Conservation (phyloP, 768 basidiomycete species). For the Tulasnella sp. region DNA sequence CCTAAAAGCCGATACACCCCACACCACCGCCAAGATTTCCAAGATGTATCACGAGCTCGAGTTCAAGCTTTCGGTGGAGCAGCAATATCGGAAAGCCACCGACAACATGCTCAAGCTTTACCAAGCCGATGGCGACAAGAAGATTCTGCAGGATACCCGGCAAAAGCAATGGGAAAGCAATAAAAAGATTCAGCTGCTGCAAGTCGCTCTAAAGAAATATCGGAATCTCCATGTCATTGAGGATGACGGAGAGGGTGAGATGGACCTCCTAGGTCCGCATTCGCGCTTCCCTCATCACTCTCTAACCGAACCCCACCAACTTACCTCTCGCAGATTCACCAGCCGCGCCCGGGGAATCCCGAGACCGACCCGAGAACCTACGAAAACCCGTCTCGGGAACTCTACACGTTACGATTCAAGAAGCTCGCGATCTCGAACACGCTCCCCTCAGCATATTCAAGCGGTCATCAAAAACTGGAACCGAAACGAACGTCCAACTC, state of each 20-base stretch:
- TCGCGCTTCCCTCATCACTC: background rate
- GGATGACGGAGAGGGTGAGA: slow-evolving; percentile 63
- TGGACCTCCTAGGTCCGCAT: background rate
- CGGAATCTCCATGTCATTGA: slow-evolving; percentile 93
- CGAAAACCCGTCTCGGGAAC: slow-evolving; percentile 95
- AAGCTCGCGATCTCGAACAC: slow-evolving; percentile 92
- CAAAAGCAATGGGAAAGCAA: slow-evolving; percentile 91
- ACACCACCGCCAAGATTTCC: slow-evolving; percentile 93
- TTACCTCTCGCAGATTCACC: slow-evolving; percentile 1
- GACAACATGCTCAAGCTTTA: slow-evolving; percentile 99
- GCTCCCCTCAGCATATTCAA: slow-evolving; percentile 57
- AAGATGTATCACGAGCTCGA: slow-evolving; percentile 97
- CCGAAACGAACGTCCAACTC: slow-evolving; percentile 86
- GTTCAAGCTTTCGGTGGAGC: slow-evolving; percentile 97
- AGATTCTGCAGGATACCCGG: slow-evolving; percentile 85
- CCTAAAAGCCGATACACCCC: slow-evolving; percentile 94
- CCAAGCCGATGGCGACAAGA: slow-evolving; percentile 95
- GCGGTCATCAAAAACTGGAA: slow-evolving; percentile 68
- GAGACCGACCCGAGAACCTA: slow-evolving; percentile 85
- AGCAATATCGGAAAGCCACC: slow-evolving; percentile 95
- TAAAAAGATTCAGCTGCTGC: slow-evolving; percentile 89
- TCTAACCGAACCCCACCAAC: background rate
- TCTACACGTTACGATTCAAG: slow-evolving; percentile 77
- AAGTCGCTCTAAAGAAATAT: slow-evolving; percentile 88
- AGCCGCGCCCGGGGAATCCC: slow-evolving; percentile 54